Base-by-base conservation (phyloP, 257 asterid species). In the Cordia subcordata region DNA sequence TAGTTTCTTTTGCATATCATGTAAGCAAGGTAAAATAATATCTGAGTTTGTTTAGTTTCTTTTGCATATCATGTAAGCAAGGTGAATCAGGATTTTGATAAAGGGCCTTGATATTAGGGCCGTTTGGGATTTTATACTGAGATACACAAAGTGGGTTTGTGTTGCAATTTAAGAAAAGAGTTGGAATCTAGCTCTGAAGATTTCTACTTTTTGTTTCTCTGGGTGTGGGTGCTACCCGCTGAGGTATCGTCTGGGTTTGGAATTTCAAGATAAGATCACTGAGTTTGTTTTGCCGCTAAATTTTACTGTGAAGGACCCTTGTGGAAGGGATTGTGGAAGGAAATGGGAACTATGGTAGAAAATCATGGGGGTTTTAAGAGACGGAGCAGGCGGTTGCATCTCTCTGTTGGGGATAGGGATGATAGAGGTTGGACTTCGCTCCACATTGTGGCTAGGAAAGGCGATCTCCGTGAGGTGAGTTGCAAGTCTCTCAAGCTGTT, bases 381-480 rank as follows among this genome's bases (percentile, higher is more conserved):
- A 68, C 72, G 81, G 71, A 81, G 73, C 17, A 79, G 79, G 63
- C 80, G 67, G 49, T 52, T 72, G 79, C 69, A 46, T 17, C 58
- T 65, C 72, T 74, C 75, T 8, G 85, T 76, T 53, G 77, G 72
- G 11, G 86, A 85, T 60, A 82, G 73, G 49, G 96, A 91, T 81
- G 98, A 91, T 71, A 85, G 98, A 0, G 98, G 98, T 61, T 91
- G 98, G 98, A 85, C 96, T 53, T 61, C 72, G 65, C 95, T 91
- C 5, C 98, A 91, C 69, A 67, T 91, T 20, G 71, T 66, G 75
- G 91, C 98, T 23, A 71, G 79, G 65, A 91, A 82, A 84, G 98
- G 98, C 13, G 95, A 91, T 68, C 80, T 88, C 49, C 84, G 70
- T 66, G 91, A 85, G 99, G 99, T 88, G 77, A 18, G 47, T 23